Percentiles rank a stretch among this genome's conserved stretches.
Evolutionary conservation across 352 stramenopile species (phyloP).

Genomic region (Thraustochytrium striatum): DNA sequence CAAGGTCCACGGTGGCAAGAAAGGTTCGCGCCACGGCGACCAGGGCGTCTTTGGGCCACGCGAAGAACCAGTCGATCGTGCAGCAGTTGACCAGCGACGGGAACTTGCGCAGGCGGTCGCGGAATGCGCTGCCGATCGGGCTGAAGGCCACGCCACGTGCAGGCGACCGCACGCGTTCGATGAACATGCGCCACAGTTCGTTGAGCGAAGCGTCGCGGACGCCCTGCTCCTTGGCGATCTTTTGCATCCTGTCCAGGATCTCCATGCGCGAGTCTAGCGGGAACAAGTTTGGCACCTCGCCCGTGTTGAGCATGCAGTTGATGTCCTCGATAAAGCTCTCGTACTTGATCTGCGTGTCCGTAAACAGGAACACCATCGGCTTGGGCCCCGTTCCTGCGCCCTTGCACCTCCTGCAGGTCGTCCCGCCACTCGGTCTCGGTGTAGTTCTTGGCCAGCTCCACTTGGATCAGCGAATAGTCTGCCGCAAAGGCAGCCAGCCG

Average conservation of each 20-base stretch:
- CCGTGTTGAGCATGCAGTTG: slow-evolving; percentile 92
- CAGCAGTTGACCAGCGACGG: slow-evolving; percentile 86
- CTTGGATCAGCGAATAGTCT: slow-evolving; percentile 81
- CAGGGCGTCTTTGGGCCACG: slow-evolving; percentile 83
- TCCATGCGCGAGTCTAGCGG: slow-evolving; percentile 80
- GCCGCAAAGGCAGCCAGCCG: slow-evolving; percentile 84
- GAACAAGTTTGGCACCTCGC: slow-evolving; percentile 91
- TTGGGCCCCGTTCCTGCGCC: slow-evolving; percentile 73
- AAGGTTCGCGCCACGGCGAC: slow-evolving; percentile 81
- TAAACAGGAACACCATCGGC: slow-evolving; percentile 87
- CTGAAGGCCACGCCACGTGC: slow-evolving; percentile 78
- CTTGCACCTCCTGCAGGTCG: slow-evolving; percentile 84
- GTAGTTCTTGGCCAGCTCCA: slow-evolving; percentile 92
- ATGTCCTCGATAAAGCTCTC: slow-evolving; percentile 92
- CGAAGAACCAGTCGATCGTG: slow-evolving; percentile 91
- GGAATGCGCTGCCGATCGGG: slow-evolving; percentile 75
- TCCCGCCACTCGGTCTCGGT: slow-evolving; percentile 86
- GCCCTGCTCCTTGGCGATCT: slow-evolving; percentile 73
- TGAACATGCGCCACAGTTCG: slow-evolving; percentile 63
- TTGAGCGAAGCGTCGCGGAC: slow-evolving; percentile 71
- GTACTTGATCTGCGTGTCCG: slow-evolving; percentile 90
- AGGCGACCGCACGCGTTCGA: slow-evolving; percentile 62
- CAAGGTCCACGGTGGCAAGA: slow-evolving; percentile 73
- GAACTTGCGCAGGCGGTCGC: slow-evolving; percentile 76
- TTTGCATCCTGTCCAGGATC: slow-evolving; percentile 76